Evolutionary conservation across 2,329 filamentous ascomycete genomes (phyloP).

Genomic region (Alternaria viburni): DNA sequence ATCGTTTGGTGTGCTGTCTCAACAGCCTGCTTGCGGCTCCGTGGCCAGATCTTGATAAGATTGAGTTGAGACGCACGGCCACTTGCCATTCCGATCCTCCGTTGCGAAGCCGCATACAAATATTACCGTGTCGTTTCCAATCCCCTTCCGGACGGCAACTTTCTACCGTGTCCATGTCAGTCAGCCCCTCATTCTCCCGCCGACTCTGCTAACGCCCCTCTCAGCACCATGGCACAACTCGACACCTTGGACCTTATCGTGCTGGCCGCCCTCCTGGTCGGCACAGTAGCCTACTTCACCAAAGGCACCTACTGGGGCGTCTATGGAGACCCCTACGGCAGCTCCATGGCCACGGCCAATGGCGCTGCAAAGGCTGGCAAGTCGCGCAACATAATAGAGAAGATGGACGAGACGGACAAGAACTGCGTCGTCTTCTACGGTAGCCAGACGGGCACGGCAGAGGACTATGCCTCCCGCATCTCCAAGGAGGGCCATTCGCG

Average conservation of each 20-base stretch:
- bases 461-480: conserved; percentile 95
- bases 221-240: conserved; percentile 82
- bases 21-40: not conserved
- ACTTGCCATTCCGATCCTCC: conserved; percentile 4
- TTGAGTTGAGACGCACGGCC: conserved; percentile 4
- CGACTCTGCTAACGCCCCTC: conserved; percentile 16
- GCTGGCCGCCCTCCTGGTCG: conserved; percentile 81
- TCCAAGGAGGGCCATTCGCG: conserved; percentile 97
- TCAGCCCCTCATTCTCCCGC: conserved; percentile 19
- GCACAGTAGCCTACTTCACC: conserved; percentile 94
- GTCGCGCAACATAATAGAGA: conserved; percentile 91
- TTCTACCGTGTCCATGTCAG: conserved; percentile 28
- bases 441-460: conserved; percentile 96
- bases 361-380: conserved; percentile 77
- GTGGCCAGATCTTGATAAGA: not conserved
- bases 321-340: conserved; percentile 85
- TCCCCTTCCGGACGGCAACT: conserved; percentile 31
- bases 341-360: conserved; percentile 69
- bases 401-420: conserved; percentile 93
- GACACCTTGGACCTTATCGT: conserved; percentile 95
- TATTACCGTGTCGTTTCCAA: conserved; percentile 33
- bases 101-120: conserved; percentile 26
- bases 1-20: not conserved
- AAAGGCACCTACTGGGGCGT: conserved; percentile 95
- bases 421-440: conserved; percentile 99